Evolutionary conservation across 495 filamentous ascomycete genomes (phyloP).

Genomic region (Penicillium atrosanguineum): DNA sequence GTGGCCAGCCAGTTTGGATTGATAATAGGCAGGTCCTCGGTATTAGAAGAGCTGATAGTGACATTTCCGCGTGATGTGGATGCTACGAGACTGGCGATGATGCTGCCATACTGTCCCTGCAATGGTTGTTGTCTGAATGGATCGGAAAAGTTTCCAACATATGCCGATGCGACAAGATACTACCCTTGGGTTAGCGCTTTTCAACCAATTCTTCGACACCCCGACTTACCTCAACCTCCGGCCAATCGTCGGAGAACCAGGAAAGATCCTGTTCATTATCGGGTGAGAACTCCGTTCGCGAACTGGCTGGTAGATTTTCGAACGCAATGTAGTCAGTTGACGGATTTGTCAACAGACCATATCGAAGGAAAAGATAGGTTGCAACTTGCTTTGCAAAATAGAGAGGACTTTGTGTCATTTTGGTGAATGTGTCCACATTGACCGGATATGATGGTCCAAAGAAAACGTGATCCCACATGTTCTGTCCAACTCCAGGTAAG

Average conservation of each 20-base stretch:
- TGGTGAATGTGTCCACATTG: constrained; percentile 33
- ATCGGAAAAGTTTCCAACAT: constrained; percentile 41
- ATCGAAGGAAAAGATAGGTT: constrained; percentile 8
- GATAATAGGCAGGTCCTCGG: constrained; percentile 49
- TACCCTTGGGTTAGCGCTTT: constrained; percentile 4
- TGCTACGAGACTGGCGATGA: constrained; percentile 40
- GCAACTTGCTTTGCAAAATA: constrained; percentile 9
- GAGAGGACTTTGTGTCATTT: constrained; percentile 15
- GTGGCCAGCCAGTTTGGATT: constrained; percentile 55
- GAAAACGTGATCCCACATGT: constrained; percentile 43
- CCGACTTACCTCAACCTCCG: constrained; percentile 49
- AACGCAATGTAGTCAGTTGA: constrained; percentile 46
- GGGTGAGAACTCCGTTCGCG: constrained; percentile 19
- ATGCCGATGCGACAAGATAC: constrained; percentile 36
- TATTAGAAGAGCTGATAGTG: constrained; percentile 43
- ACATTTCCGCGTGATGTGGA: constrained; percentile 54
- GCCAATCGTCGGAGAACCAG: constrained; percentile 54
- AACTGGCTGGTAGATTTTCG: constrained; percentile 41
- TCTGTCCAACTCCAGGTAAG: constrained; percentile 48
- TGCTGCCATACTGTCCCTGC: constrained; percentile 47
- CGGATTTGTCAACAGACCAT: constrained; percentile 44
- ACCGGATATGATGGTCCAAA: constrained; percentile 20
- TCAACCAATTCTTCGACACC: not conserved
- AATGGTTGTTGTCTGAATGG: constrained; percentile 33
- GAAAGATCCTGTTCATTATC: constrained; percentile 30